Evolutionary conservation across 371 early-diverging fungal genomes (phyloP), one percentile per base, ranked within the genome.

Genomic region (Basidiobolus heterosporus): DNA sequence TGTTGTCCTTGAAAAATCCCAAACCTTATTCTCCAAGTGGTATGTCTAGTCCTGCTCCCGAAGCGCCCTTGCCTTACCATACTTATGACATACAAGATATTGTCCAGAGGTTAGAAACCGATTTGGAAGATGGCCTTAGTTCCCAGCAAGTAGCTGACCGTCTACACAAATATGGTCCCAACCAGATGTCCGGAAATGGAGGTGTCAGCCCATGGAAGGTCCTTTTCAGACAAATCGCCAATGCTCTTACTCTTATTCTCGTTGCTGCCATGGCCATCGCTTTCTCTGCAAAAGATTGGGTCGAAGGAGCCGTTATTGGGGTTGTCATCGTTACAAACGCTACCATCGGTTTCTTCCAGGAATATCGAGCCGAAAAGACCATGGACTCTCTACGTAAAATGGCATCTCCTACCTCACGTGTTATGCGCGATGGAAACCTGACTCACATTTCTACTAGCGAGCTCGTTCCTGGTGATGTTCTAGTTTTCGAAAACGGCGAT

Each of bases 401-500:
- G 48, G 70, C 81, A 4, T 87, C 89, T 1, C 86, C 90, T 1
- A 72, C 74, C 44, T 71, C 72, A 37, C 61, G 57, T 17, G 91
- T 89, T 1, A 60, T 93, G 48, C 85, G 93, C 36, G 81, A 85
- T 50, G 85, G 87, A 4, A 60, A 61, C 20, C 69, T 71, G 47
- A 54, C 62, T 24, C 58, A 66, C 2, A 59, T 91, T 17, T 71
- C 82, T 13, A 79, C 87, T 17, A 57, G 56, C 30, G 77, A 78
- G 17, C 54, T 92, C 3, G 90, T 88, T 6, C 85, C 87, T 17
- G 93, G 93, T 16, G 93, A 94, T 59, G 55, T 93, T 24, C 62
- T 92, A 30, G 63, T 80, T 19, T 62, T 92, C 24, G 84, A 88
- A 53, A 80, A 80, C 54, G 90, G 92, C 36, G 89, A 91, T 51